Evolutionary conservation across 1,284 basidiomycete genomes (phyloP), one percentile per base, ranked within the genome.

Genomic region (Pisolithus thermaeus): DNA sequence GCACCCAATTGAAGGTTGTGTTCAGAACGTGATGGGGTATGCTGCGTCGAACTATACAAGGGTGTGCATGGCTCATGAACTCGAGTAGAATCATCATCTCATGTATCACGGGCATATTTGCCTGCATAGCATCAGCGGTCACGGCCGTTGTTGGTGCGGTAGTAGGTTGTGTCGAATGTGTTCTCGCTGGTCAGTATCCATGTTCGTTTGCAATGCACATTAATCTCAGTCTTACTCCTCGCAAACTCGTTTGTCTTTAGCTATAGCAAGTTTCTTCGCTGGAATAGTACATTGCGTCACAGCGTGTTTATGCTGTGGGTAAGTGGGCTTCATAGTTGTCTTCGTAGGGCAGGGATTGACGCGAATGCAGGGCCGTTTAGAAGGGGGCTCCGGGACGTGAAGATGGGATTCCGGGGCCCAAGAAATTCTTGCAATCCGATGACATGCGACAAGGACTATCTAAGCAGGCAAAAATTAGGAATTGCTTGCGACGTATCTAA

Each of bases 151-250:
- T 77, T 7, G 59, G 55, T 12, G 47, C 60, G n/a, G 69, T 78
- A 40, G 71, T 69, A n/a, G 71, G 69, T 5, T 73, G 71, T 43
- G 44, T 78, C 30, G 74, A 75, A 58, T 77, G 74, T 49, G 71
- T 77, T 20, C 65, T 77, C 36, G 68, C 61, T 43, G 66, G 76
- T 76, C 47, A 47, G 71, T 57, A 16, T 20, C 3, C 22, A 9
- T 9, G 22, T 20, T 7, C 43, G 32, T 28, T 7, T 20, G 48
- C 6, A 6, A n/a, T 36, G 7, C 42, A 32, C 7, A 32, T 16
- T 18, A n/a, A 43, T 14, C 32, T 35, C 32, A 46, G 25, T 27
- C 25, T 5, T 9, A 8, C 48, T 39, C 14, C n/a, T 49, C 16
- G 16, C 46, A 44, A 42, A 54, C 14, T 22, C 9, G 7, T 37